Conservation (phyloP, 352 stramenopile species). For the Globisporangium paroecandrum region DNA sequence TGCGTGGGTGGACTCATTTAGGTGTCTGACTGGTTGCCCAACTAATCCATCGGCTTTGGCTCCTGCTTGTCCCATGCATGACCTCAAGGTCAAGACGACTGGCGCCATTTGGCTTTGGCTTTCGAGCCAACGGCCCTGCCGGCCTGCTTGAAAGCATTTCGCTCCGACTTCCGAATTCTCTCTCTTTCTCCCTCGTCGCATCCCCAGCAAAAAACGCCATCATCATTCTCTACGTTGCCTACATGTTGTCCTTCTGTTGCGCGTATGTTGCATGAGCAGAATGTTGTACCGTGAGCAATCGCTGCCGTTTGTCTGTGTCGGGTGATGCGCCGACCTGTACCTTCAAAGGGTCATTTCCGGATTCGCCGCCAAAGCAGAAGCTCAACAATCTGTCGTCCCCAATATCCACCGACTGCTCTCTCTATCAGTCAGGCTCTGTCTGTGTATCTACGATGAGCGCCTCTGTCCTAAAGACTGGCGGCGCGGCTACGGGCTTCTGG, state of each 20-base stretch:
- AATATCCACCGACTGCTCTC: not conserved
- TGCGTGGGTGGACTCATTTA: too few relatives aligned
- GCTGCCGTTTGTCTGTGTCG: too few relatives aligned
- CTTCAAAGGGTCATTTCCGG: not conserved
- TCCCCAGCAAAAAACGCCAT: not conserved
- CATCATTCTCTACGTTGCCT: not conserved
- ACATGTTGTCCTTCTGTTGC: not conserved
- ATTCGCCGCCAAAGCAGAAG: not conserved
- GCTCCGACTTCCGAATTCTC: not conserved
- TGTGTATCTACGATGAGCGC: conserved; percentile 9
- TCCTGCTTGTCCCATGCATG: not conserved
- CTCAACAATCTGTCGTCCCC: not conserved
- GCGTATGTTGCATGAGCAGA: not conserved
- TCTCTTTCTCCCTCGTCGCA: not conserved
- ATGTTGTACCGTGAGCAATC: not conserved
- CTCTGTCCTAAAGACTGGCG: not conserved
- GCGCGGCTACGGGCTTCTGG: conserved; percentile 42
- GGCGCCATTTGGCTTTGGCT: not conserved
- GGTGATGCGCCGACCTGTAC: not conserved
- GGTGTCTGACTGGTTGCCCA: too few relatives aligned
- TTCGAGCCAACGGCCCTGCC: not conserved
- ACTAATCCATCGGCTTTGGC: not conserved
- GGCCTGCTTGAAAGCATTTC: not conserved
- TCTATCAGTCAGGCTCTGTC: not conserved
- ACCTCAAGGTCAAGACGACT: not conserved